phyloP scores from a whole-genome alignment of 2,329 filamentous ascomycete genomes.

The Furcasterigmium sp. region DNA sequence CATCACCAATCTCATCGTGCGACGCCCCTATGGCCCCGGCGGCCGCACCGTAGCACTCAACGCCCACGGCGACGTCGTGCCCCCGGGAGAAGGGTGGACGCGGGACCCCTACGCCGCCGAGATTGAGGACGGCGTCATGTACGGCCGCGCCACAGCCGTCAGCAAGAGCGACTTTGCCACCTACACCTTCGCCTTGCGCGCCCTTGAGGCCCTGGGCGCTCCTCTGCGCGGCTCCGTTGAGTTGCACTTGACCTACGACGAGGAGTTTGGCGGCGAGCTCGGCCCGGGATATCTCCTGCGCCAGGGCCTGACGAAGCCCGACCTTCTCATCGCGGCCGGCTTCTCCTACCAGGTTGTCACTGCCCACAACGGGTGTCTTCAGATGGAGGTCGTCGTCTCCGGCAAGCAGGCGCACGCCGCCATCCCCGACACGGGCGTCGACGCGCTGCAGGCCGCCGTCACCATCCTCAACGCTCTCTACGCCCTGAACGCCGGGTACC shows the following conservation, averaged over 20 bases:
- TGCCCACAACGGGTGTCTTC: slow-evolving; percentile 8
- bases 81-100: slow-evolving; percentile 7
- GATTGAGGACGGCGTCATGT: slow-evolving; percentile 7
- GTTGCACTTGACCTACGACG: slow-evolving; percentile 9
- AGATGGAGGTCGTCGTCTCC: slow-evolving; percentile 7
- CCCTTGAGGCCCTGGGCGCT: slow-evolving; percentile 4
- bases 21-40: slow-evolving; percentile 3
- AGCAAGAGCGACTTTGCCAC: slow-evolving; percentile 9
- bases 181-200: slow-evolving; percentile 7
- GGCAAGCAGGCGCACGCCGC: slow-evolving; percentile 8
- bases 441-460: slow-evolving; percentile 7
- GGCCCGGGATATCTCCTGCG: slow-evolving; percentile 8
- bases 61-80: slow-evolving; percentile 9
- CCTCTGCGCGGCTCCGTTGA: slow-evolving; percentile 3
- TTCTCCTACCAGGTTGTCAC: slow-evolving; percentile 9
- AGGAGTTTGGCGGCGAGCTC: slow-evolving; percentile 10
- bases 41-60: slow-evolving; percentile 8
- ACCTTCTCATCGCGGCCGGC: slow-evolving; percentile 7
- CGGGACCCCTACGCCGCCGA: slow-evolving; percentile 4
- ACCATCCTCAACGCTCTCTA: slow-evolving; percentile 7
- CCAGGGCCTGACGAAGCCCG: slow-evolving; percentile 5
- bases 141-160: slow-evolving; percentile 7
- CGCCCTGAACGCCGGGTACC: slow-evolving; percentile 5
- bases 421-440: slow-evolving; percentile 6
- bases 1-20: slow-evolving; percentile 9